Conservation (phyloP, 78 protist genomes). For the Thecamonas trahens region DNA sequence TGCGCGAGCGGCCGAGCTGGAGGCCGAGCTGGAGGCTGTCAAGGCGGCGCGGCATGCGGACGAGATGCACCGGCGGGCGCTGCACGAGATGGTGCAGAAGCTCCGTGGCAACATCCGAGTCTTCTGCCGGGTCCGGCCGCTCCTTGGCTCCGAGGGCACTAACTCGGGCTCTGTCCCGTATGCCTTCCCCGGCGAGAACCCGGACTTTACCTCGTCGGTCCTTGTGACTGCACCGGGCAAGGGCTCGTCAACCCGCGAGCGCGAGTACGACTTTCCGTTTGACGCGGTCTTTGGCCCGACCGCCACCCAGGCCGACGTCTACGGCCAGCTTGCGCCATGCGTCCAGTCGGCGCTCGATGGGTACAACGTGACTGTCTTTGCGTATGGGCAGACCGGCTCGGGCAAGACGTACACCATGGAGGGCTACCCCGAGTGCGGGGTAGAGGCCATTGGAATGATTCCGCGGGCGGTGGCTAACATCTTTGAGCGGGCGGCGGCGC, state of each 20-base stretch:
- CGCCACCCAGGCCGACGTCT: conserved; percentile 22
- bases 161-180: not conserved
- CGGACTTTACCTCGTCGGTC: not conserved
- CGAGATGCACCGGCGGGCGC: not conserved
- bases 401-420: conserved; percentile 66
- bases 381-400: conserved; percentile 71
- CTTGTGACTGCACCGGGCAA: not conserved
- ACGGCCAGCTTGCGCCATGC: conserved; percentile 50
- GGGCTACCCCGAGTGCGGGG: conserved; percentile 1
- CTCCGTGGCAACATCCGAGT: conserved; percentile 83
- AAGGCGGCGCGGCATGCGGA: not conserved
- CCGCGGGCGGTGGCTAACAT: conserved; percentile 29
- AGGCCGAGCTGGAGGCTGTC: not conserved
- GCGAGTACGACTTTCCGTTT: conserved; percentile 25
- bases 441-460: conserved; percentile 5
- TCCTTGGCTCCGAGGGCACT: not conserved
- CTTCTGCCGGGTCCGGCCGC: conserved; percentile 68
- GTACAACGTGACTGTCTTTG: conserved; percentile 64
- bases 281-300: conserved; percentile 59
- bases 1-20: too few species aligned
- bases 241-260: not conserved
- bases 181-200: too few species aligned
- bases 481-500: conserved; percentile 2
- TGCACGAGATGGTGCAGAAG: conserved; percentile 43
- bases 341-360: conserved; percentile 71